Base-by-base conservation (phyloP, 2,329 filamentous ascomycete species). In the Apiospora aurea region DNA sequence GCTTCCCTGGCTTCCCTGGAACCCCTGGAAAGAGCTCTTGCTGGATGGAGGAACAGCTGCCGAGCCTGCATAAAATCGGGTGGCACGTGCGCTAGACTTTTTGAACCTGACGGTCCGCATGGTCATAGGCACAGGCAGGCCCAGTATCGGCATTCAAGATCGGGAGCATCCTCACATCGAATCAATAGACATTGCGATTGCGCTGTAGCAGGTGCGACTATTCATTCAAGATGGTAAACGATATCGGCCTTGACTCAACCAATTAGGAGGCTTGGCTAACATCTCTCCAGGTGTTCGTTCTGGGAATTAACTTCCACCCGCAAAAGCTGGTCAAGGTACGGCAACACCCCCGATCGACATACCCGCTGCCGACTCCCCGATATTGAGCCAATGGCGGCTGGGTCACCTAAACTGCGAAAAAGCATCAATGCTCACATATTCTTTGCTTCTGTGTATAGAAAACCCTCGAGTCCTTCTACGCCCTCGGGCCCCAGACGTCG, bases 241-340 rank as follows among this genome's bases (percentile, higher is more conserved):
- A n/a, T 11, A 6, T 2, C n/a, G 1, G 4, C n/a, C 0, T 8
- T 4, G 21, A n/a, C 7, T 49, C 2, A 18, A 18, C 16, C 24
- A 13, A n/a, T 0, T 4, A n/a, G 10, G 34, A 2, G 34, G 8
- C 18, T 14, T n/a, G 13, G 57, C 57, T 71, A 24, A 69, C n/a
- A 38, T 18, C 10, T 3, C 43, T 43, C 2, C 57, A 94, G 94
- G 93, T 95, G 79, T 94, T 96, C 86, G 92, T 98, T 79, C 88
- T 96, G 80, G 94, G 94, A 78, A 87, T 94, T 86, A 95, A 93
- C 86, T 98, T 98, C 86, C 86, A 90, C 77, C 95, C 97, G 85
- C 85, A 87, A 79, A 92, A 92, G 83, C 89, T 98, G 80, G 92
- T 98, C 81, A 93, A 93, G 87, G 94, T 94, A 90, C 82, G 84